Base-by-base conservation (phyloP, 352 stramenopile genomes). In the Stramenopiles sp. region DNA sequence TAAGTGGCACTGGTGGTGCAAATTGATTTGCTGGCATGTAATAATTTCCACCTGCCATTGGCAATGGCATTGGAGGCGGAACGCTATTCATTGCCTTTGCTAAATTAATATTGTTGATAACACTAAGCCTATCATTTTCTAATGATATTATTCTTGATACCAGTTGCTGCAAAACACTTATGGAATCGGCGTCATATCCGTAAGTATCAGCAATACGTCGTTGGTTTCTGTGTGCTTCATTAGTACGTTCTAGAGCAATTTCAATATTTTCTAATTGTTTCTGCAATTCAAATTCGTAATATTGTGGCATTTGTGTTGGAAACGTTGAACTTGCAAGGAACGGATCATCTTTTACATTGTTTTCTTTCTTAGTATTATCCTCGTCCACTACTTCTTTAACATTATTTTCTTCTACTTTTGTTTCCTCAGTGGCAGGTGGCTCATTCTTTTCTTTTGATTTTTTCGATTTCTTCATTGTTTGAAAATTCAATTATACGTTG, bases 251-350 rank as follows among this genome's bases (percentile, higher is more conserved):
- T 27, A 69, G 53, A 27, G 53, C 53, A 20, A 69, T 69, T 69
- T 69, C 53, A 69, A 69, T 69, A 69, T 69, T 69, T 27, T 69
- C 53, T 27, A 69, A 69, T 27, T 69, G 53, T 69, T 69, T 69
- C 53, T 69, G 53, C 53, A 69, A 27, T 27, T 69, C 53, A 69
- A 69, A 69, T 27, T 69, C 53, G 27, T 69, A 69, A 69, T 23
- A 69, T 20, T 69, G 20, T 69, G 53, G 53, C 53, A 69, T 69
- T 69, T 69, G 53, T 27, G 27, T 27, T 20, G 53, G 53, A 69
- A 69, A 69, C 20, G 53, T 69, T 20, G 53, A 23, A 20, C 20
- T 69, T 20, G 20, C 27, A n/a, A n/a, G n/a, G 53, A 69, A 69
- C 53, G 53, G 53, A 27, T 69, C 53, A 23, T 69, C 53, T 27